Percentiles rank a stretch among this genome's conserved stretches.
Evolutionary conservation across 2,329 filamentous ascomycete genomes (phyloP).

Genomic region (Fusarium paranaense): DNA sequence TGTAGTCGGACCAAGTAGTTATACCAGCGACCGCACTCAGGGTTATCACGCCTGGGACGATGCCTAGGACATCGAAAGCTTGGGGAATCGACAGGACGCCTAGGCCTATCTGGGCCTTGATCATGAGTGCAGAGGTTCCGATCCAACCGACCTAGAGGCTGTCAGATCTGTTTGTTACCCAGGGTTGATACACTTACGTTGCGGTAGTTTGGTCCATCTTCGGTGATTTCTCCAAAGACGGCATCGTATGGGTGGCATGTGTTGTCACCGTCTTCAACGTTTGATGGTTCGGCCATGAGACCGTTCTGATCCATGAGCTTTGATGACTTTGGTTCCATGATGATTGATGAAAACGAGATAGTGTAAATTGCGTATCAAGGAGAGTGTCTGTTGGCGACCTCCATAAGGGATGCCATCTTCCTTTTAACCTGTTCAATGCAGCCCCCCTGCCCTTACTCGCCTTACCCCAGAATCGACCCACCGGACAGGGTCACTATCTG

Average conservation of each 20-base stretch:
- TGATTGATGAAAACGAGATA: background rate
- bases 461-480: no score
- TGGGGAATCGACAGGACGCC: background rate
- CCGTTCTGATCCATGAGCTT: background rate
- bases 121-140: background rate
- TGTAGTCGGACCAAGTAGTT: background rate
- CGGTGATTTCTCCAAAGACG: background rate
- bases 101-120: background rate
- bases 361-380: background rate
- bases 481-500: no score
- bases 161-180: background rate
- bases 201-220: background rate
- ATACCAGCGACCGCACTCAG: background rate
- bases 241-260: background rate
- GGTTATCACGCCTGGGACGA: background rate
- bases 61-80: background rate
- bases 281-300: background rate
- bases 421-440: no score
- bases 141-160: background rate
- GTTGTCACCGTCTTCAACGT: background rate
- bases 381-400: no score
- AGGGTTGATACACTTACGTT: background rate
- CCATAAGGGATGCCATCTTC: no score
- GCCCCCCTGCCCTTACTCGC: no score
- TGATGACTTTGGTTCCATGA: background rate